Evolutionary conservation across 164 flowering plant genomes (phyloP).

Genomic region (Sextonia rubra): DNA sequence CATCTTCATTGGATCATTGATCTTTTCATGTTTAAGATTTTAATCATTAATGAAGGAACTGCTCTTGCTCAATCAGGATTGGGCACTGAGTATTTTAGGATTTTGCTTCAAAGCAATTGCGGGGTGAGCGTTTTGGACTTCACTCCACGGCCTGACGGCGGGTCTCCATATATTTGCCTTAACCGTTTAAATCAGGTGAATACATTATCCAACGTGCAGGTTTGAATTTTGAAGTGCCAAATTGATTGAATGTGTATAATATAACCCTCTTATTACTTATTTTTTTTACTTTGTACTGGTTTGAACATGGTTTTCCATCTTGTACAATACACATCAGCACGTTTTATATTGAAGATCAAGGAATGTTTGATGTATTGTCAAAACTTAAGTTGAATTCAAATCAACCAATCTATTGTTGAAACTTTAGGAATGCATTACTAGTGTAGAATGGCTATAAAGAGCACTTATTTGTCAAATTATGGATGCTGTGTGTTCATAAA

Average conservation of each 20-base stretch:
- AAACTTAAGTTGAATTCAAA: no score
- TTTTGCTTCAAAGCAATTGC: conserved; percentile 91
- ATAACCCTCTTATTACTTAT: no score
- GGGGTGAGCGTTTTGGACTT: conserved; percentile 94
- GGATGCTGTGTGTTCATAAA: no score
- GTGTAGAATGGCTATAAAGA: no score
- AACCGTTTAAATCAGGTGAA: conserved; percentile 90
- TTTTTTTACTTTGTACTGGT: no score
- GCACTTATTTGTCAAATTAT: no score
- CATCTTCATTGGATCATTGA: neutral
- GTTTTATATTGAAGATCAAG: no score
- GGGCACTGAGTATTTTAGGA: conserved; percentile 81
- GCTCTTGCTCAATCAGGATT: conserved; percentile 42
- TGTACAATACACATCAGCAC: no score
- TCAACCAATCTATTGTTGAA: no score
- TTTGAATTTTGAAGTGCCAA: neutral
- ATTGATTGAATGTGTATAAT: neutral
- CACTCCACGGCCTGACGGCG: conserved; percentile 56
- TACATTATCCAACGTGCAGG: neutral
- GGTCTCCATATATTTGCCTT: conserved; percentile 66
- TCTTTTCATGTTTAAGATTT: neutral
- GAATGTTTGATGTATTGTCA: no score
- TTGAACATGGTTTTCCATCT: neutral
- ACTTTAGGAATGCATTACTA: no score
- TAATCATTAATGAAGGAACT: neutral